These are phyloP conservation scores for Blastobotrys elegans DNA, from an alignment of 1,139 yeast genomes.

Conservation along the genomic window DNA sequence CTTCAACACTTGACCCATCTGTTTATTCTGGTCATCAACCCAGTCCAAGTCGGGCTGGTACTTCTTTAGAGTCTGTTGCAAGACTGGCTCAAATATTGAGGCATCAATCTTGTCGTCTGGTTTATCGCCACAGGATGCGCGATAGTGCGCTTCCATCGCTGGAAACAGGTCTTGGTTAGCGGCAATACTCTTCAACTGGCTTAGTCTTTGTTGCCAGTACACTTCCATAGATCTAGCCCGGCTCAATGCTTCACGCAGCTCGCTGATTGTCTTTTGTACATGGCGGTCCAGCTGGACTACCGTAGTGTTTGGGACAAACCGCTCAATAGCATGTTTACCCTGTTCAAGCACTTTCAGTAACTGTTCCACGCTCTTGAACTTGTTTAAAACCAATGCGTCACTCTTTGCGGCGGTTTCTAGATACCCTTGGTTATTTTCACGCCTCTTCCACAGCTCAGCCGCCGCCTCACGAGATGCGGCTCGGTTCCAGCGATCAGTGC, in stretches of 20 bases:
- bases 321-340: constrained; percentile 39
- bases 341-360: constrained; percentile 44
- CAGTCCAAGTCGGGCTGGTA: constrained; percentile 42
- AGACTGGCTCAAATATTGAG: constrained; percentile 31
- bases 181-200: constrained; percentile 27
- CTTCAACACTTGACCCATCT: constrained; percentile 44
- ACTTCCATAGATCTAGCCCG: constrained; percentile 26
- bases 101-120: constrained; percentile 27
- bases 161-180: constrained; percentile 29
- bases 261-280: constrained; percentile 37
- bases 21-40: constrained; percentile 41
- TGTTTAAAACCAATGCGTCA: constrained; percentile 47
- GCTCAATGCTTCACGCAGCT: constrained; percentile 41
- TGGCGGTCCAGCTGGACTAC: constrained; percentile 41
- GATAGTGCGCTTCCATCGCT: constrained; percentile 23
- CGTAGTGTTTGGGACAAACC: constrained; percentile 48
- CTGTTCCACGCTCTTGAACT: constrained; percentile 43
- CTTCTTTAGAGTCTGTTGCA: constrained; percentile 25
- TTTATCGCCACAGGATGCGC: constrained; percentile 20
- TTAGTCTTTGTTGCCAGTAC: constrained; percentile 27
- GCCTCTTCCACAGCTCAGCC: constrained; percentile 36
- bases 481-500: constrained; percentile 45
- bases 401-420: constrained; percentile 57
- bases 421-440: constrained; percentile 46
- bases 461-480: constrained; percentile 26